Evolutionary conservation across 768 basidiomycete genomes (phyloP), one percentile per base, ranked within the genome.

Genomic region (Antrodiella citrinella): DNA sequence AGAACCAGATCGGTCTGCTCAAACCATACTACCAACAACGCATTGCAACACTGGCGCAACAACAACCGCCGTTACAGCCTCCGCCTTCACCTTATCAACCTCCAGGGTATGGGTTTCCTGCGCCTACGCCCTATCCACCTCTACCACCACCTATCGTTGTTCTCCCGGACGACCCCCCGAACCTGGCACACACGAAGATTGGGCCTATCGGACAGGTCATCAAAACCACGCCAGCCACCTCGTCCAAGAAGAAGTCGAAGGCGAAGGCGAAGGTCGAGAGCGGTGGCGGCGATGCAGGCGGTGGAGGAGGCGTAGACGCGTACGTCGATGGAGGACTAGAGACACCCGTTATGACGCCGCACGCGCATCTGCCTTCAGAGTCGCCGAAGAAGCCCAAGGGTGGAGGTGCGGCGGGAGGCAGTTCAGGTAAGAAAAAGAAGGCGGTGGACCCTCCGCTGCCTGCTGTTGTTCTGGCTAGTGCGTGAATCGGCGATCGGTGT

Each of bases 1-100:
- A 86, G 26, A 69, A 81, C 21, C 92, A 95, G 59, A 91, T 96
- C 56, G 92, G 91, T 7, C 67, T 98, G 35, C 81, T 98, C 56
- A 85, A 77, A 51, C 65, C 77, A 0, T 94, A 83, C 69, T 95
- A 86, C 58, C 75, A 81, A 41, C 59, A 64, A 22, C 77, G 84
- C 23, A 69, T 90, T 44, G 60, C 72, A 2, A 57, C 67, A 21
- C 62, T 81, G 13, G 40, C 56, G 4, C 15, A 43, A 13, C 50
- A 57, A 45, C 45, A 47, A 53, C 60, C 45, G 39, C 54, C 57
- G 48, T 54, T 46, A 48, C 58, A 44, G 49, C 52, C 47, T 4
- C 43, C 56, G 19, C 26, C 55, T 19, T 48, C 49, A 4, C 54
- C 57, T 10, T 43, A 56, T 9, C 26, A 38, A 25, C 18, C 55